Evolutionary conservation across 352 stramenopile genomes (phyloP).

Genomic region (Globisporangium rhizosaccharum): DNA sequence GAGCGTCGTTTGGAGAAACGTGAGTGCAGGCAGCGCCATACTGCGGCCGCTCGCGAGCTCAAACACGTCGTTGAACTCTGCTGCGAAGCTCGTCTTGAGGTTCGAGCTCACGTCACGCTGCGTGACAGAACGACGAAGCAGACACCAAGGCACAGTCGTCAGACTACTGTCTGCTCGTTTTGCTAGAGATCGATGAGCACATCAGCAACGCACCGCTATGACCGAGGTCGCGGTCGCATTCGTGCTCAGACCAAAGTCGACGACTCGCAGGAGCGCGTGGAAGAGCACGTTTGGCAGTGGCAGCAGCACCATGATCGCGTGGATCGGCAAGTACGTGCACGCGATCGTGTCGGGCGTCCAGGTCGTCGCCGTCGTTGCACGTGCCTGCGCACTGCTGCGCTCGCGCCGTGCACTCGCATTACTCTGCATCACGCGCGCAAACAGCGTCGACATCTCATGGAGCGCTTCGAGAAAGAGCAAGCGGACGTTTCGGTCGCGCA

Average conservation of each 20-base stretch:
- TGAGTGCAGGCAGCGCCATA: slow-evolving; percentile 36
- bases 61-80: slow-evolving; percentile 75
- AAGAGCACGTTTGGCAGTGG: slow-evolving; percentile 74
- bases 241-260: slow-evolving; percentile 57
- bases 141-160: slow-evolving; percentile 1
- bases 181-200: no score
- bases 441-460: slow-evolving; percentile 58
- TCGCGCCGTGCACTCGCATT: background rate
- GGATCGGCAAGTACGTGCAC: slow-evolving; percentile 53
- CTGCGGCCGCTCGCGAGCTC: slow-evolving; percentile 47
- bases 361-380: slow-evolving; percentile 4
- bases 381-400: background rate
- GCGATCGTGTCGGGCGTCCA: slow-evolving; percentile 55
- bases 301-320: slow-evolving; percentile 64
- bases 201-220: slow-evolving; percentile 27
- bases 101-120: slow-evolving; percentile 38
- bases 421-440: slow-evolving; percentile 34
- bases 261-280: slow-evolving; percentile 35
- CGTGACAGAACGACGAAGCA: slow-evolving; percentile 4
- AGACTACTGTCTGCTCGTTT: background rate
- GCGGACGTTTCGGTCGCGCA: slow-evolving; percentile 62
- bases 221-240: slow-evolving; percentile 29
- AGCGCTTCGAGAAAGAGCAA: slow-evolving; percentile 67
- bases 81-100: slow-evolving; percentile 48
- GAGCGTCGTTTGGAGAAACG: slow-evolving; percentile 44